Base-by-base conservation (phyloP, 2,329 filamentous ascomycete species). In the Lecanicillium sp. region DNA sequence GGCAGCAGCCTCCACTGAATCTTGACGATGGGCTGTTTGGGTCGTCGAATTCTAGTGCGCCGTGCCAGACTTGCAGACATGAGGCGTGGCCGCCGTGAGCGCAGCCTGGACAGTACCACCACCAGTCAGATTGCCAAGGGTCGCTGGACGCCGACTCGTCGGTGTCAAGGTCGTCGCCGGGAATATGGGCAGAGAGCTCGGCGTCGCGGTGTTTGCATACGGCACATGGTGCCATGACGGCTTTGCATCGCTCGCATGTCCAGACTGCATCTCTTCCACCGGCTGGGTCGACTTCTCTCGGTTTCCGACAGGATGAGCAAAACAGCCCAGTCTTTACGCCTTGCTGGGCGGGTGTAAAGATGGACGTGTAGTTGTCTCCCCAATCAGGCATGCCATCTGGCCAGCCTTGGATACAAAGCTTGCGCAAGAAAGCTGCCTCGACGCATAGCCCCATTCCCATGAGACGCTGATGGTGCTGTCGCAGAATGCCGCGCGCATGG, bases 41-140 rank as follows among this genome's bases (percentile, higher is more conserved):
- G 19, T 51, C 46, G 14, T 48, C 46, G 25, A 58, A 47, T 22
- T 48, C 50, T 2, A 53, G 40, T 5, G 63, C 51, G 1, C 63
- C 63, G 52, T 81, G 77, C 78, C 78, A 82, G 3, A 64, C 64
- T 38, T 71, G 65, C 2, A 82, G 62, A 42, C 78, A 82, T 0
- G 68, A 68, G 1, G 71, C 66, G 52, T 82, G 78, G 0, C 78
- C 78, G 19, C 78, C 78, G 47, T 82, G 78, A 1, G 68, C 68
- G 48, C 78, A 82, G 11, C 71, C 73, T 1, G 72, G 70, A 42
- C 78, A 82, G 48, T 75, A 75, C 73, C 74, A 81, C 78, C 78
- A 82, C 2, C 39, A 41, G 29, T 67, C 67, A 0, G 59, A 52
- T 5, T 63, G 52, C 48, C 52, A 57, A 1, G 44, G 33, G 3